Evolutionary conservation across 352 stramenopile species (phyloP), one percentile per base, ranked within the genome.

Genomic region (Phytopythium vexans): DNA sequence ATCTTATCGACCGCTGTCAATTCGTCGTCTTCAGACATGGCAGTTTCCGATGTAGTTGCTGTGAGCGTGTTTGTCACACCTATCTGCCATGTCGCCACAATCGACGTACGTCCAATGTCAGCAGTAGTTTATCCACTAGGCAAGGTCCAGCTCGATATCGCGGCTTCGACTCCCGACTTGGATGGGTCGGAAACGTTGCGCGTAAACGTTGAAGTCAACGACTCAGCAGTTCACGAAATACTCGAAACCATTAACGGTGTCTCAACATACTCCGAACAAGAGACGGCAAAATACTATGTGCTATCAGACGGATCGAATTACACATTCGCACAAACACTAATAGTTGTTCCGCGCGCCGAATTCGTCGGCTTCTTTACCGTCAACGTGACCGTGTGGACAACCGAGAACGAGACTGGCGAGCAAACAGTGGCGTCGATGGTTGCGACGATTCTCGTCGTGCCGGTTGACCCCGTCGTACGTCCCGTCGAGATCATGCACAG

Each of bases 361-460:
- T 82, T 82, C 36, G 55, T 73, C 8, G 72, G 72, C 1, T 52
- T 78, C 32, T 77, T 83, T 32, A 60, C 66, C 3, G 56, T 80
- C 0, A 67, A 70, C 3, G 58, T 83, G 2, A 56, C 52, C 1
- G 62, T 77, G 1, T 65, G 43, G 38, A 75, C 66, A 11, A 75
- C 54, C 0, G 72, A 82, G 40, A 34, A 68, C 36, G 58, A 62
- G 27, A 77, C 62, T 3, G 54, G 60, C 14, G 69, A 79, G 48
- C 64, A 56, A 15, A 60, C 46, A 51, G 11, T 45, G 1, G 39
- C n/a, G 31, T 54, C 54, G 0, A 54, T 70, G 1, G 33, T 58
- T 6, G 38, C 55, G 3, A 72, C 70, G 1, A 47, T 76, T 1
- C 34, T 78, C 1, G 66, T 78, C 9, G 64, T 61, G 12, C 61